phyloP scores from a whole-genome alignment of 441 rosid species.

The Brassica hybrid region DNA sequence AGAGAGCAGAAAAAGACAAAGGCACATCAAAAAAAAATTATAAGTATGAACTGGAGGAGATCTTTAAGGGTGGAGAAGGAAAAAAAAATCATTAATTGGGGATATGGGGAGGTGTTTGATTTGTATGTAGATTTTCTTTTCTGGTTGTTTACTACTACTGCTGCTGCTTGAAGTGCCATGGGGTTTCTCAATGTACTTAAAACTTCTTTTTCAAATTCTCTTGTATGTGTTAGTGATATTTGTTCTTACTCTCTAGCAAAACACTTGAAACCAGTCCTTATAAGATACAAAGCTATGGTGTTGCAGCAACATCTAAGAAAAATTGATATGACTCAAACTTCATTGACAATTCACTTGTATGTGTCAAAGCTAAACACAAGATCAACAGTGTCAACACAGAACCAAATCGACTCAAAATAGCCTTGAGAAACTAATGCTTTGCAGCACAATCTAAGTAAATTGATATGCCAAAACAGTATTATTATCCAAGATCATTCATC shows the following conservation, averaged over 20 bases:
- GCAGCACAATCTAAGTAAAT: background rate
- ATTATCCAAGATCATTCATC: background rate
- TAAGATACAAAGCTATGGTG: too few relatives aligned
- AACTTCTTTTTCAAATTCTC: background rate
- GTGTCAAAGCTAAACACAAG: slow-evolving; percentile 25
- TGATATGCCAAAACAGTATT: background rate
- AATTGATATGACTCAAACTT: too few relatives aligned
- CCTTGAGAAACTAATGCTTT: background rate
- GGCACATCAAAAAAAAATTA: slow-evolving; percentile 39
- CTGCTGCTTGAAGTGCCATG: slow-evolving; percentile 29
- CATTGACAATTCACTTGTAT: background rate
- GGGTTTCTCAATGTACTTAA: slow-evolving; percentile 37
- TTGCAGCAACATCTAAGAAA: too few relatives aligned
- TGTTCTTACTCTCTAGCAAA: slow-evolving; percentile 24
- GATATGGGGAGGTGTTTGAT: slow-evolving; percentile 35
- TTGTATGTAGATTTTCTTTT: slow-evolving; percentile 29
- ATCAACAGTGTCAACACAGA: background rate
- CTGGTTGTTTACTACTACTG: slow-evolving; percentile 26
- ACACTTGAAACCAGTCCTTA: background rate
- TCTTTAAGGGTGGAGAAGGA: slow-evolving; percentile 36
- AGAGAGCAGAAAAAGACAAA: slow-evolving; percentile 24
- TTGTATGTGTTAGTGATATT: slow-evolving; percentile 33
- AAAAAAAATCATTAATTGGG: background rate
- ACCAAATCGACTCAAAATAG: background rate
- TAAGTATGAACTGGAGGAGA: slow-evolving; percentile 26